These are phyloP conservation scores for Pichia paraexigua DNA, from an alignment of 805 yeast species.

Conservation along the genomic window DNA sequence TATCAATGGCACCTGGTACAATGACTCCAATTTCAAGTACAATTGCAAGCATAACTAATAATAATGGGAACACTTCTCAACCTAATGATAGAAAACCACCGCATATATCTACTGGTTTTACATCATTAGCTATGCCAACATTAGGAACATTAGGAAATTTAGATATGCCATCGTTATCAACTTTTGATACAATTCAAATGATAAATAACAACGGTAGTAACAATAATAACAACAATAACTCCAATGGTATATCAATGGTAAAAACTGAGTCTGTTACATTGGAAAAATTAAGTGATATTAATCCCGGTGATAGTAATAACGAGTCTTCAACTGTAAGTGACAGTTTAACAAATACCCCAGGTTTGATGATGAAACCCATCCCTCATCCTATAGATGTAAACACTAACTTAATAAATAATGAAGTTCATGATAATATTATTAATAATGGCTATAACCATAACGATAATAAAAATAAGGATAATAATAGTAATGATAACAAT, in stretches of 20 bases:
- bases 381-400: not conserved
- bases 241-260: not conserved
- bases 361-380: not conserved
- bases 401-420: not conserved
- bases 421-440: not conserved
- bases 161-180: not conserved
- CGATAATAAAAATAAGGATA: not conserved
- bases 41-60: not conserved
- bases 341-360: not conserved
- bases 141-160: not conserved
- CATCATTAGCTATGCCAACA: not conserved
- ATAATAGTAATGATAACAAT: not conserved
- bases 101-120: not conserved
- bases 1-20: slow-evolving; percentile 21
- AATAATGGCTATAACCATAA: not conserved
- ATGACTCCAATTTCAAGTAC: slow-evolving; percentile 13
- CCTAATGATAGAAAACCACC: not conserved
- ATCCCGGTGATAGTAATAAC: not conserved
- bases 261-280: not conserved
- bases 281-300: not conserved
- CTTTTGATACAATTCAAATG: not conserved
- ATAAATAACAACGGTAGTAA: not conserved
- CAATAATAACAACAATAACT: not conserved
- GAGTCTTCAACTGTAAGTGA: not conserved
- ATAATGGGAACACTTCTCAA: not conserved